phyloP scores from a whole-genome alignment of 352 stramenopile genomes.

The Thraustotheca clavata region DNA sequence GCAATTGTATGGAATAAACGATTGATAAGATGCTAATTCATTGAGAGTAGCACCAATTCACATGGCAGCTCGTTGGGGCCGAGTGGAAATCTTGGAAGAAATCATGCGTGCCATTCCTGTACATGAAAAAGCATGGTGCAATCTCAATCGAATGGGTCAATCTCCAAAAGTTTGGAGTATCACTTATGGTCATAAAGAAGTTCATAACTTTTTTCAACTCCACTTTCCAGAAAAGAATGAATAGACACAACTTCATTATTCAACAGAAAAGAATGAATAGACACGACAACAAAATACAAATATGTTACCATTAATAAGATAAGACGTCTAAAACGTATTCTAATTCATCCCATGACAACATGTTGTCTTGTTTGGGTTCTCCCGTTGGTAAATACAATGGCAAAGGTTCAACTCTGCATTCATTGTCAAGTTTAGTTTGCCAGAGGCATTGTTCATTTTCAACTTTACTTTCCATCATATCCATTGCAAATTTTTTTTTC shows the following conservation, averaged over 20 bases:
- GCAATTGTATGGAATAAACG: constrained; percentile 14
- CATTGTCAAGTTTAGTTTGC: not conserved
- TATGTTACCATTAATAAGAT: not conserved
- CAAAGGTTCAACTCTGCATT: not conserved
- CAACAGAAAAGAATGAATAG: not conserved
- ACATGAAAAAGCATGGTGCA: not conserved
- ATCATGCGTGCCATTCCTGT: not conserved
- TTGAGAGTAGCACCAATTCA: constrained; percentile 2
- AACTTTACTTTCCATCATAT: not conserved
- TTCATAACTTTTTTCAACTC: not conserved
- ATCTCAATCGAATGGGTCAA: not conserved
- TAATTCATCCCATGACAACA: not conserved
- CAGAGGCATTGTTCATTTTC: too few relatives aligned
- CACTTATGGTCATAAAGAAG: not conserved
- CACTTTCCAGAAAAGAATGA: not conserved
- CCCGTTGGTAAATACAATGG: not conserved
- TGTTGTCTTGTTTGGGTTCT: not conserved
- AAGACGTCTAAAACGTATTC: not conserved
- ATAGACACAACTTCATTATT: not conserved
- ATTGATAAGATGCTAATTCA: too few relatives aligned
- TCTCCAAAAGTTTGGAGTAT: not conserved
- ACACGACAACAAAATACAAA: not conserved
- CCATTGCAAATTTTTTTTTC: not conserved
- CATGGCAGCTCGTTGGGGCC: not conserved
- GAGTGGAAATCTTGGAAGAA: not conserved